These are phyloP conservation scores for Rhizodiscina lignyota DNA, from an alignment of 495 filamentous ascomycete species.

Conservation along the genomic window DNA sequence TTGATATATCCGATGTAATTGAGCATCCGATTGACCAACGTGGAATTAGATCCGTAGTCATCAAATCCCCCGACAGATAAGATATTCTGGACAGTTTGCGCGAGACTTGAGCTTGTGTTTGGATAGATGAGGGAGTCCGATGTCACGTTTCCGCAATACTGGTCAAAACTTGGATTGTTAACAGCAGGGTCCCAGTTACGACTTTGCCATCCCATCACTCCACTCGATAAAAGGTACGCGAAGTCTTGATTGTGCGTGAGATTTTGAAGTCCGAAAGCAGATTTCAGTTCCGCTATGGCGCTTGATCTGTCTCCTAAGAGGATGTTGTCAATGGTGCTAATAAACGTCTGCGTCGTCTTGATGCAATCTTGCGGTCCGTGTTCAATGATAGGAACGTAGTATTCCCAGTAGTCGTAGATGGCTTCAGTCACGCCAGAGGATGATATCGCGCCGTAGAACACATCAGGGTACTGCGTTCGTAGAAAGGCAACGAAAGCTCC, in stretches of 20 bases:
- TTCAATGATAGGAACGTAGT: conserved; percentile 46
- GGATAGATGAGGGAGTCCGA: conserved; percentile 29
- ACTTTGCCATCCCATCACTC: conserved; percentile 39
- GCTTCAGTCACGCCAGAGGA: conserved; percentile 56
- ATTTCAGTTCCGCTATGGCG: conserved; percentile 35
- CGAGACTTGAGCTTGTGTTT: conserved; percentile 19
- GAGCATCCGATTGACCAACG: conserved; percentile 36
- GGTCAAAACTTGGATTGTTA: conserved; percentile 33
- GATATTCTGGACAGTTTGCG: conserved; percentile 28
- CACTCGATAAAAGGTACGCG: conserved; percentile 32
- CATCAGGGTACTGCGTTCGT: conserved; percentile 48
- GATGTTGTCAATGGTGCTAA: conserved; percentile 47
- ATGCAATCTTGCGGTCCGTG: conserved; percentile 41
- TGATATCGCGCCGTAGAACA: conserved; percentile 52
- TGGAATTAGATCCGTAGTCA: too few relatives aligned
- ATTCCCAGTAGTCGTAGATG: conserved; percentile 56
- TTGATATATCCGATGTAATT: conserved; percentile 52
- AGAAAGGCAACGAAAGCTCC: conserved; percentile 57
- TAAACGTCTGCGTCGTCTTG: conserved; percentile 35
- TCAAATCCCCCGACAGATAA: too few relatives aligned
- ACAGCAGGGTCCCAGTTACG: conserved; percentile 54
- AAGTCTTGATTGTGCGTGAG: conserved; percentile 46
- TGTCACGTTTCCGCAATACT: conserved; percentile 45
- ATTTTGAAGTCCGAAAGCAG: conserved; percentile 38
- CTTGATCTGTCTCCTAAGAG: conserved; percentile 30